Evolutionary conservation across 1,284 basidiomycete genomes (phyloP), one percentile per base, ranked within the genome.

Genomic region (Sanguinoderma infundibulare): DNA sequence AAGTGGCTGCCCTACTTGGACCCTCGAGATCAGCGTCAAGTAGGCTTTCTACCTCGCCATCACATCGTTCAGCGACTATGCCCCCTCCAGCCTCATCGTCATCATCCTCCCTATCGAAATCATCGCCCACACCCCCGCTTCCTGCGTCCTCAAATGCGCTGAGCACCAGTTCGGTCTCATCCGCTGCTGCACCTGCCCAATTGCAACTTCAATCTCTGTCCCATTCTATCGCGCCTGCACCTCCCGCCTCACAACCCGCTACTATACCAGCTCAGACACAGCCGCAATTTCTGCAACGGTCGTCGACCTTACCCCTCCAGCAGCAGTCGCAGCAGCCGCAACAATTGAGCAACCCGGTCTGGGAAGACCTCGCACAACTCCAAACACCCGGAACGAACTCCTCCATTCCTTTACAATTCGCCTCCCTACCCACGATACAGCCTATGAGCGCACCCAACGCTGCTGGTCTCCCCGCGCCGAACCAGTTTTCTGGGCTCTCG

Each of bases 401-500:
- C 0, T 83, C 86, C 1, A 75, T 87, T 34, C 86, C 85, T 9
- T 74, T 87, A 12, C 86, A 87, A 68, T 87, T 81, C 64, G 59
- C 66, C 2, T 44, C 65, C n/a, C 77, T 80, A 49, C 26, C 70
- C 20, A 57, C 55, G 20, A 61, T 67, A 24, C 69, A 68, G 52
- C 61, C 69, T 5, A 67, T 69, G 26, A 39, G 55, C 36, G 53
- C 64, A 28, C 68, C 72, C 12, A 69, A 68, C 24, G 26, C 30
- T 49, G 62, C 62, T 40, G 67, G 65, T 10, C 69, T 72, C 36
- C 30, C 67, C 10, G 54, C 60, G 9, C 64, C 66, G 2, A 74
- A 70, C 56, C 67, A 69, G 10, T 74, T 70, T 67, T 63, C 65
- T 46, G 67, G 65, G 53, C 65, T 73, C 17, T 69, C 68, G 24